Conservation (phyloP, 805 yeast genomes). For the Myxozyma vanderwaltii region DNA sequence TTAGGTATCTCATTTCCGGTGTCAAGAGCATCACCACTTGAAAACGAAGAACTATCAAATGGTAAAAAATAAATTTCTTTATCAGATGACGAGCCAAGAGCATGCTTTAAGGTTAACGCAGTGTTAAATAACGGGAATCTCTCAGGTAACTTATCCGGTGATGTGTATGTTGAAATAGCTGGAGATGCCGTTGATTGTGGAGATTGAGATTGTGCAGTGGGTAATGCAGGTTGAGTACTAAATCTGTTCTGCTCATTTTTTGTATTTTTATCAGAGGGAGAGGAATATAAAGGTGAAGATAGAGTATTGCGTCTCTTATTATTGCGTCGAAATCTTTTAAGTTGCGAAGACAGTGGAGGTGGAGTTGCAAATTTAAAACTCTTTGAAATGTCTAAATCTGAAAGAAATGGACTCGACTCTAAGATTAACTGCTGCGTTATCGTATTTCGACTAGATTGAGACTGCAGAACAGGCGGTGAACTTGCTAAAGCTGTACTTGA, state of each 20-base stretch:
- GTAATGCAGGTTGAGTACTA: neutral
- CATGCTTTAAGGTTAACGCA: neutral
- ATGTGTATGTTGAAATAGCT: constrained; percentile 12
- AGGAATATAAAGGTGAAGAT: neutral
- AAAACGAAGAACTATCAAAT: neutral
- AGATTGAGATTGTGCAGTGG: neutral
- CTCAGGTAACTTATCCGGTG: constrained; percentile 12
- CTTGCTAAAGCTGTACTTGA: neutral
- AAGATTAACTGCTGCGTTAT: neutral
- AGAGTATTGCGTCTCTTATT: neutral
- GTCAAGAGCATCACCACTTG: neutral
- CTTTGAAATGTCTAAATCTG: neutral
- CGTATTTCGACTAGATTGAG: neutral
- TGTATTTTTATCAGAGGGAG: neutral
- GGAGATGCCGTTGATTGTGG: neutral
- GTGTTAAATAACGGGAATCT: constrained; percentile 14
- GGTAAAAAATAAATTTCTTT: neutral
- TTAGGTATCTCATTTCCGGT: neutral
- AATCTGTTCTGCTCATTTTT: neutral
- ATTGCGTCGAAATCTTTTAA: neutral
- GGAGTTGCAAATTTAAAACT: constrained; percentile 7
- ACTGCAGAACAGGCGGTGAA: neutral
- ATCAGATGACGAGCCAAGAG: neutral
- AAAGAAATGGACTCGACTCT: neutral
- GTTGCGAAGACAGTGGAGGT: constrained; percentile 4